These are phyloP conservation scores for Bryum argenteum DNA, from an alignment of 225 moss, liverwort and hornwort species.

Conservation along the genomic window DNA sequence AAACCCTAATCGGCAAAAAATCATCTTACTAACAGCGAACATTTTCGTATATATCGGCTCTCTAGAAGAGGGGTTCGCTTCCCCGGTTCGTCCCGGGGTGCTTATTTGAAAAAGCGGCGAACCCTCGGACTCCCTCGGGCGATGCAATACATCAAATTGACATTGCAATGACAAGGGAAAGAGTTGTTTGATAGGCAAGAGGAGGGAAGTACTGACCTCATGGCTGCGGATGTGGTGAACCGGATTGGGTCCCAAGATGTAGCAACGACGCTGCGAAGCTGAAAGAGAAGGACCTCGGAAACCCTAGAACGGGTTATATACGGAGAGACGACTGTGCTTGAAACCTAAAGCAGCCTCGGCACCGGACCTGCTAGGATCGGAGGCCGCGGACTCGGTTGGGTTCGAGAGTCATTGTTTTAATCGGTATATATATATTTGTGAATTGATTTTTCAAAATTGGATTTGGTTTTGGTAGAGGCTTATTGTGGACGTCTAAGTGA, in stretches of 20 bases:
- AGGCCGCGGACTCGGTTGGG: too few species aligned
- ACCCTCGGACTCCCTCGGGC: constrained; percentile 58
- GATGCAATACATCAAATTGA: constrained; percentile 14
- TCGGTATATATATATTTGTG: too few species aligned
- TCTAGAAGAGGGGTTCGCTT: neutral
- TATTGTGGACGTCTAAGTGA: too few species aligned
- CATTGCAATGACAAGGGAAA: neutral
- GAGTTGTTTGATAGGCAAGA: neutral
- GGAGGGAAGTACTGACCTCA: constrained; percentile 22
- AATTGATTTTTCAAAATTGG: too few species aligned
- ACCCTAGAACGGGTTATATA: constrained; percentile 19
- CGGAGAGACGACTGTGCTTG: neutral
- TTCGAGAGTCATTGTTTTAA: too few species aligned
- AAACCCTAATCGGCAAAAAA: neutral
- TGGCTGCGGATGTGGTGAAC: constrained; percentile 16
- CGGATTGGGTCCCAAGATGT: neutral
- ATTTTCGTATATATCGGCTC: constrained; percentile 9
- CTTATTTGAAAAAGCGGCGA: constrained; percentile 42
- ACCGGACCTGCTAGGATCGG: neutral
- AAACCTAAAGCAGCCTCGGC: constrained; percentile 19
- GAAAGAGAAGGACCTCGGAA: rapidly evolving
- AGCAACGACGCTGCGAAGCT: constrained; percentile 32
- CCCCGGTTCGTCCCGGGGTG: constrained; percentile 30
- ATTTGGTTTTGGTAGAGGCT: too few species aligned
- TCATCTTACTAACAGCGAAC: neutral